Conservation (phyloP, 257 asterid genomes). For the Ligustrum vulgare region DNA sequence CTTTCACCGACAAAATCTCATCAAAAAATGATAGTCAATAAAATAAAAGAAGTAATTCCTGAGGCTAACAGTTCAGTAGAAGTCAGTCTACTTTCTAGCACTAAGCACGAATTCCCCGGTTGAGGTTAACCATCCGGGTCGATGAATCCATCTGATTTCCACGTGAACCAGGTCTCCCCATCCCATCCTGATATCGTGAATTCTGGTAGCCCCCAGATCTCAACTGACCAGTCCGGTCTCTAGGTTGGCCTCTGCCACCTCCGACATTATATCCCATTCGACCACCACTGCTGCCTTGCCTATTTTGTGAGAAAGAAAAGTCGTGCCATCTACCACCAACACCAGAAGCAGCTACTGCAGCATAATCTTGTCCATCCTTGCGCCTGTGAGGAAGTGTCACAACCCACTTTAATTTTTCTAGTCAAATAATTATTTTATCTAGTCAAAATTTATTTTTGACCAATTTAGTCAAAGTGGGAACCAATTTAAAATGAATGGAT, state of each 20-base stretch:
- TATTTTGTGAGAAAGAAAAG: conserved; percentile 63
- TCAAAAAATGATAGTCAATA: too few species aligned
- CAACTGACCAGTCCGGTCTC: conserved; percentile 47
- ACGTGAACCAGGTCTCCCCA: conserved; percentile 53
- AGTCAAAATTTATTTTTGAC: too few species aligned
- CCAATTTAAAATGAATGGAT: too few species aligned
- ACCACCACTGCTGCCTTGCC: conserved; percentile 66
- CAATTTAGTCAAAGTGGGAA: too few species aligned
- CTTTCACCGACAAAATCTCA: not conserved
- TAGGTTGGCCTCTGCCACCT: conserved; percentile 42
- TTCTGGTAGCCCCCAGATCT: conserved; percentile 51
- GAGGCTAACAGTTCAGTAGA: not conserved
- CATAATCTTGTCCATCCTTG: conserved; percentile 88
- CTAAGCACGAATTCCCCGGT: conserved; percentile 62
- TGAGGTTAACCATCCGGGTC: conserved; percentile 80
- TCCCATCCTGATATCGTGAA: conserved; percentile 43
- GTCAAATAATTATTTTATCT: too few species aligned
- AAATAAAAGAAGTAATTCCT: too few species aligned
- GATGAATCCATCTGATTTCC: conserved; percentile 66
- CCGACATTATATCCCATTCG: conserved; percentile 43
- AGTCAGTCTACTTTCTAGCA: not conserved
- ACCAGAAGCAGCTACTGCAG: conserved; percentile 46
- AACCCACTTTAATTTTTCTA: too few species aligned
- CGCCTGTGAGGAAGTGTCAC: conserved; percentile 84
- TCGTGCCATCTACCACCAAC: conserved; percentile 83